Conservation (phyloP, 164 flowering plant genomes). For the Aristolochia californica region DNA sequence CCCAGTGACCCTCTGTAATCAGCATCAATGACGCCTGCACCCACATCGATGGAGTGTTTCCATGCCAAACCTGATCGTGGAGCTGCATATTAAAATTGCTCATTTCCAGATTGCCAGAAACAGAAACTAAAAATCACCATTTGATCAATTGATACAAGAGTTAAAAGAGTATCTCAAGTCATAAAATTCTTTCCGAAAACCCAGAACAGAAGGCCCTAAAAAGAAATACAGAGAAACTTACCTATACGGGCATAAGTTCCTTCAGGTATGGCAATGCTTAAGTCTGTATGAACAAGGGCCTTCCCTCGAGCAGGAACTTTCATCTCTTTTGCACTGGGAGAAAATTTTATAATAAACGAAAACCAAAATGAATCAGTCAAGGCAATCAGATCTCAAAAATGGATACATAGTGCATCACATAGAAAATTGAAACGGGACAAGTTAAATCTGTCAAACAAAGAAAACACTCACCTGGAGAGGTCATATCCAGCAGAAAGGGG, state of each 20-base stretch:
- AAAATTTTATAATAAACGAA: not conserved
- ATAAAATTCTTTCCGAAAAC: not conserved
- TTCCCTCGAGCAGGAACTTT: conserved; percentile 73
- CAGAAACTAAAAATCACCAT: too few relatives aligned
- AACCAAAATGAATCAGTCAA: not conserved
- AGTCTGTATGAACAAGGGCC: conserved; percentile 62
- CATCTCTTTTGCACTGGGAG: conserved; percentile 40
- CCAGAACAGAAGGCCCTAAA: not conserved
- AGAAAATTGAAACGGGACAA: not conserved
- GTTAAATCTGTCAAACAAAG: not conserved
- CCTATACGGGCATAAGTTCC: conserved; percentile 82
- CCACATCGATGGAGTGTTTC: conserved; percentile 86
- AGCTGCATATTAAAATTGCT: conserved; percentile 38
- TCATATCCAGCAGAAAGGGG: conserved; percentile 60
- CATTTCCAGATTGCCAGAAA: not conserved
- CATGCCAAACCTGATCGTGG: conserved; percentile 81
- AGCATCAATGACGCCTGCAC: conserved; percentile 88
- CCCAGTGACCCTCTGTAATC: conserved; percentile 87
- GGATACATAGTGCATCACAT: not conserved
- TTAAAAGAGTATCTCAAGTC: not conserved
- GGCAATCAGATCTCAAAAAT: not conserved
- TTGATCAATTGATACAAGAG: too few relatives aligned
- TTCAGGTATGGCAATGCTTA: conserved; percentile 58
- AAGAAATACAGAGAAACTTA: conserved; percentile 5
- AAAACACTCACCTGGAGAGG: conserved; percentile 42